These are phyloP conservation scores for Allomyces javanicus DNA, from an alignment of 192 early-diverging fungal genomes.

Conservation along the genomic window DNA sequence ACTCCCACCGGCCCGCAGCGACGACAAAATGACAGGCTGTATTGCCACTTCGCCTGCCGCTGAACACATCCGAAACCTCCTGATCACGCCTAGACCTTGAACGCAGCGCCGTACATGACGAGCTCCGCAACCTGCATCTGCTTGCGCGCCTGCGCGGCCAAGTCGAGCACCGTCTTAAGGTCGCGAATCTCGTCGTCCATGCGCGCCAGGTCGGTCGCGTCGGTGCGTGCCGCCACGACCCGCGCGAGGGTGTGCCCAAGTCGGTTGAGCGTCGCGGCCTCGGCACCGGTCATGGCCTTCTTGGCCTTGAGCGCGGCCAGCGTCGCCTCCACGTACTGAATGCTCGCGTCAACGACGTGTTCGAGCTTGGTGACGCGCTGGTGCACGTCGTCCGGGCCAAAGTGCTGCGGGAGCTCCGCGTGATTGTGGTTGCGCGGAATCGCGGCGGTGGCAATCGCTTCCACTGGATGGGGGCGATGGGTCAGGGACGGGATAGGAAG, in stretches of 20 bases:
- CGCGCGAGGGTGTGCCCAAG: neutral
- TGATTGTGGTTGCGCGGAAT: neutral
- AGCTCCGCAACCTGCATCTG: neutral
- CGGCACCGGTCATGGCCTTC: neutral
- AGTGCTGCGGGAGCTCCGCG: neutral
- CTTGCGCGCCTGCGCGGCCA: neutral
- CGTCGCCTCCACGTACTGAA: neutral
- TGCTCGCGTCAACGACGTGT: neutral
- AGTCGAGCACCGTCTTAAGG: neutral
- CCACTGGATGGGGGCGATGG: neutral
- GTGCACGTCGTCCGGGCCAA: neutral
- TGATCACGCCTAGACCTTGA: neutral
- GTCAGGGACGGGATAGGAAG: neutral
- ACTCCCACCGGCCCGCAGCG: too few species aligned
- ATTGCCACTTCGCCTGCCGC: too few species aligned
- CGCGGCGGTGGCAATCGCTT: neutral
- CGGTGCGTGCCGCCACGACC: neutral
- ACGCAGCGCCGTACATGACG: neutral
- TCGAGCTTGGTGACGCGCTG: neutral
- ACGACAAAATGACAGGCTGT: too few species aligned
- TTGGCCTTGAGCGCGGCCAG: neutral
- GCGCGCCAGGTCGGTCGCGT: neutral
- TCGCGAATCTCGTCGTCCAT: neutral
- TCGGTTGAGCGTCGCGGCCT: neutral
- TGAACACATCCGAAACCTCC: neutral